A percentile compares a stretch with the other conserved stretches of the same genome.
These are phyloP conservation scores for Cladosporium austrohemisphaericum DNA, from an alignment of 2,329 filamentous ascomycete species.

Conservation along the genomic window DNA sequence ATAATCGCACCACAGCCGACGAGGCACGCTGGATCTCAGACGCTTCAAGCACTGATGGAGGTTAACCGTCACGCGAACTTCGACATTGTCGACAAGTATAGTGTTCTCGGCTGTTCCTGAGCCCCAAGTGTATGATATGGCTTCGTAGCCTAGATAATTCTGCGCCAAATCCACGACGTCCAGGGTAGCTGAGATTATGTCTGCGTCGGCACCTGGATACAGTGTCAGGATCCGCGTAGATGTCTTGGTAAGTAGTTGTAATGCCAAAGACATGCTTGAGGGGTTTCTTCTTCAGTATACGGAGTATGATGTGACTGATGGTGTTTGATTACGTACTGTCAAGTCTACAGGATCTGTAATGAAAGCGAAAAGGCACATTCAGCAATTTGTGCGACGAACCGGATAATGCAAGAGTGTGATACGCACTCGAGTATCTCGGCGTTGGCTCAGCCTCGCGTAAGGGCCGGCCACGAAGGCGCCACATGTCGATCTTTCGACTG, in stretches of 20 bases:
- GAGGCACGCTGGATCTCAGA: background rate
- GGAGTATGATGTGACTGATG: no score
- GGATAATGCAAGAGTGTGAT: no score
- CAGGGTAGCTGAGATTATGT: background rate
- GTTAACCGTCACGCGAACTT: background rate
- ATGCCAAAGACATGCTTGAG: background rate
- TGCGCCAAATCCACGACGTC: background rate
- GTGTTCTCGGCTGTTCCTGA: background rate
- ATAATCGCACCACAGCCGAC: constrained; percentile 35
- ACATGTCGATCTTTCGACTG: no score
- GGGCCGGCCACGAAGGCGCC: no score
- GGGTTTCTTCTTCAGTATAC: background rate
- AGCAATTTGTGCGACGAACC: no score
- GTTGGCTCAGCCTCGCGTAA: no score
- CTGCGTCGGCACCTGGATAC: background rate
- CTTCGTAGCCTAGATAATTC: background rate
- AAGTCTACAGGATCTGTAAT: no score
- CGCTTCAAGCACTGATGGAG: background rate
- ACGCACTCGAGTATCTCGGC: no score
- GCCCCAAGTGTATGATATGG: background rate
- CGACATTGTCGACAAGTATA: background rate
- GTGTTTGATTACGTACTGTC: no score
- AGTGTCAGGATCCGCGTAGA: background rate
- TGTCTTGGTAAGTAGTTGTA: background rate
- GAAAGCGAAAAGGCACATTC: no score